These are phyloP conservation scores for Cornus florida DNA, from an alignment of 148 eudicot genomes.

Conservation along the genomic window DNA sequence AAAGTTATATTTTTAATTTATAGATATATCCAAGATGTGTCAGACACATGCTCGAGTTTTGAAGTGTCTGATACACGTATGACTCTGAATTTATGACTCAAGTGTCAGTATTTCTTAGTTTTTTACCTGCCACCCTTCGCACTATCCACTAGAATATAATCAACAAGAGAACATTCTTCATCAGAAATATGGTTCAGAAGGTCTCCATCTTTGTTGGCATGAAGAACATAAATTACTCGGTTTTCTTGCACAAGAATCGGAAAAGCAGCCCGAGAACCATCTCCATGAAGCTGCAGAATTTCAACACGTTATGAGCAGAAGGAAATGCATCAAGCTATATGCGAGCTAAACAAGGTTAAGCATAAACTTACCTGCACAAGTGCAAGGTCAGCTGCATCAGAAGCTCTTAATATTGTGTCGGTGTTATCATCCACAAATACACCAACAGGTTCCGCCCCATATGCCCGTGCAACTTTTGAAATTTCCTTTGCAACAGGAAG, in stretches of 20 bases:
- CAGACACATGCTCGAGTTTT: too few species aligned
- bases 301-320: neutral
- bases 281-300: constrained; percentile 81
- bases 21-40: too few species aligned
- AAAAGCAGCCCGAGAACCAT: constrained; percentile 74
- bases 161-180: constrained; percentile 69
- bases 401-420: constrained; percentile 65
- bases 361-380: constrained; percentile 55
- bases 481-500: constrained; percentile 80
- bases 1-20: too few species aligned
- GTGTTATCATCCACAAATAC: constrained; percentile 93
- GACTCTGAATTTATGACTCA: too few species aligned
- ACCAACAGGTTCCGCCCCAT: constrained; percentile 91
- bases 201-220: constrained; percentile 72
- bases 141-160: constrained; percentile 93
- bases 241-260: constrained; percentile 54
- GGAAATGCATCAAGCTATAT: neutral
- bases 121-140: constrained; percentile 89
- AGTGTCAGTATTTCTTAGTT: too few species aligned
- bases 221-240: constrained; percentile 82
- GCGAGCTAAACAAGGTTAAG: neutral
- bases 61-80: too few species aligned
- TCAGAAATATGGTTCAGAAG: constrained; percentile 76
- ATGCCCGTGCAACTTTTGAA: constrained; percentile 66
- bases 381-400: constrained; percentile 69